Base-by-base conservation (phyloP, 2,329 filamentous ascomycete genomes). In the Albophoma yamanashiensis region DNA sequence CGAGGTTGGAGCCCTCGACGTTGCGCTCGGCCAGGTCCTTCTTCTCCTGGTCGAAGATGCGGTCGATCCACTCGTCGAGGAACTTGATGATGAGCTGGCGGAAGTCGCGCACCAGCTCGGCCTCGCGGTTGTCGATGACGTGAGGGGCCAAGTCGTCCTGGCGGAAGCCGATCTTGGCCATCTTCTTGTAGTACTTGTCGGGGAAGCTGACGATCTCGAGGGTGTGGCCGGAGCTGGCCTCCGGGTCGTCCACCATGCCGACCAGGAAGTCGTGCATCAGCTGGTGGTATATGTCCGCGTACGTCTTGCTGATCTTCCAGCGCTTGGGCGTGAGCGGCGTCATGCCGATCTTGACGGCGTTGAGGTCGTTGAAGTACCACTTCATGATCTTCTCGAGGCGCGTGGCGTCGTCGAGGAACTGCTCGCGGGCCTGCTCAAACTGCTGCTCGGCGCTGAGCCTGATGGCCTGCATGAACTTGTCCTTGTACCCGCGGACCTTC, bases 331-430 rank as follows among this genome's bases (percentile, higher is more conserved):
- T 92, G 58, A 99, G 80, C 36, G 85, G 84, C 62, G 89, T 85
- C 90, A 99, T 96, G 69, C 94, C 93, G 63, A 95, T 82, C 74
- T 93, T 92, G 70, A 97, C 93, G 4, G 91, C 92, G 73, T 95
- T 96, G 43, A 99, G 82, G 72, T 99, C 93, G 76, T 97, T 97
- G 78, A 97, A 99, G 75, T 87, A 99, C 94, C 94, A 99, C 69
- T 89, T 89, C 75, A 96, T 85, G 65, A 84, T 86, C 78, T 96
- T 96, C 64, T 95, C 90, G 55, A 99, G 80, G 67, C 84, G 86
- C 57, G 87, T 83, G 0, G 94, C 90, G 69, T 97, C 91, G 43
- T 88, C 89, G 58, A 93, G 76, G 72, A 99, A 97, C 55, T 86
- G 83, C 59, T 89, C 83, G 61, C 86, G 84, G 47, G 86, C 83